Evolutionary conservation across 371 early-diverging fungal genomes (phyloP).

Genomic region (Apophysomyces sp.): DNA sequence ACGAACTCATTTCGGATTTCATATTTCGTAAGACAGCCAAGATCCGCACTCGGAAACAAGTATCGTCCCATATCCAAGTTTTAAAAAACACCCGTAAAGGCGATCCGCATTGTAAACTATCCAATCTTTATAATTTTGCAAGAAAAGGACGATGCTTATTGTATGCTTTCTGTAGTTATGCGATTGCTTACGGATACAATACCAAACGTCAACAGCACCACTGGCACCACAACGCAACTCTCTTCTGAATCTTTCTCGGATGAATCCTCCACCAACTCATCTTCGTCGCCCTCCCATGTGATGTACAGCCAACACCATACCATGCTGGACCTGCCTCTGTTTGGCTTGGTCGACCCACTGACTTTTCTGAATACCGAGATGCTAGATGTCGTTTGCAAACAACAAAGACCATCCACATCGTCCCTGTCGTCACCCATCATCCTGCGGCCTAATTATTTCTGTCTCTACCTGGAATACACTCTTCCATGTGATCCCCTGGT

Average conservation of each 20-base stretch:
- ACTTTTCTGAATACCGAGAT: not conserved
- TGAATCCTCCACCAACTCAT: constrained; percentile 41
- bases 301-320: constrained; percentile 27
- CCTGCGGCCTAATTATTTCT: constrained; percentile 49
- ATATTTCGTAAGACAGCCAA: constrained; percentile 67
- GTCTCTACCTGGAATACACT: constrained; percentile 45
- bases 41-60: constrained; percentile 72
- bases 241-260: constrained; percentile 42
- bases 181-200: constrained; percentile 47
- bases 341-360: not conserved
- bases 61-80: constrained; percentile 79
- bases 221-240: not conserved
- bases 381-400: not conserved
- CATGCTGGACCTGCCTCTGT: not conserved
- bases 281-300: constrained; percentile 45
- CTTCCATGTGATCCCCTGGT: constrained; percentile 32
- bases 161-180: no score
- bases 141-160: no score
- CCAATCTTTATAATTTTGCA: no score
- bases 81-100: constrained; percentile 71
- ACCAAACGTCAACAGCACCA: constrained; percentile 2
- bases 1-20: constrained; percentile 76
- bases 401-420: not conserved
- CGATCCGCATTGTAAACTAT: constrained; percentile 53
- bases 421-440: not conserved